phyloP scores from a whole-genome alignment of 169 alveolate species.

The Plasmodium chabaudi region DNA sequence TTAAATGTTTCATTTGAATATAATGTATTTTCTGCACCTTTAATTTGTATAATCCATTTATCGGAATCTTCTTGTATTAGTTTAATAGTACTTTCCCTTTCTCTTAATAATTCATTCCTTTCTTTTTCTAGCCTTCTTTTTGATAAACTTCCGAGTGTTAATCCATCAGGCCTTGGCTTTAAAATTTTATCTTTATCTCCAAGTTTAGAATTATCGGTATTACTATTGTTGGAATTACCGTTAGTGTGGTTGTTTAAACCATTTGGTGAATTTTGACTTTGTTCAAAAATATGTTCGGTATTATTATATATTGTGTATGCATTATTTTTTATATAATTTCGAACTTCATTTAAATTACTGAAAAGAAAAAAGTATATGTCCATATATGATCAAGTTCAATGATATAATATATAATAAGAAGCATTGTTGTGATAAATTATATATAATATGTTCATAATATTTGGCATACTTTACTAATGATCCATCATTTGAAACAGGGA shows the following conservation, averaged over 20 bases:
- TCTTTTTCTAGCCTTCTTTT: slow-evolving; percentile 73
- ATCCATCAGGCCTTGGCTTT: slow-evolving; percentile 13
- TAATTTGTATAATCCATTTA: slow-evolving; percentile 78
- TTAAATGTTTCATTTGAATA: slow-evolving; percentile 76
- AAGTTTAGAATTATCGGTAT: background rate
- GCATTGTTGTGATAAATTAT: too few species aligned
- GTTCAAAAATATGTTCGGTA: slow-evolving; percentile 28
- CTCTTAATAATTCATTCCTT: slow-evolving; percentile 42
- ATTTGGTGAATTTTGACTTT: background rate
- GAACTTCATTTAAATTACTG: slow-evolving; percentile 49
- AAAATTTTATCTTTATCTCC: background rate
- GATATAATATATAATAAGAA: background rate
- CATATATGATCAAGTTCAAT: background rate
- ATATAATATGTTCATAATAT: too few species aligned
- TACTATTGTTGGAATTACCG: background rate
- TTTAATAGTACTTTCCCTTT: slow-evolving; percentile 64
- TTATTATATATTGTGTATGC: slow-evolving; percentile 3
- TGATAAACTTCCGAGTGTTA: slow-evolving; percentile 42
- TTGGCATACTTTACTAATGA: slow-evolving; percentile 23
- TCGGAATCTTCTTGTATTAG: slow-evolving; percentile 61
- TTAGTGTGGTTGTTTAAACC: background rate
- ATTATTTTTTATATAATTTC: slow-evolving; percentile 13
- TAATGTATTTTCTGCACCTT: slow-evolving; percentile 79
- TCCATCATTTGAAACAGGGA: slow-evolving; percentile 44
- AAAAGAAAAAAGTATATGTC: background rate